These are phyloP conservation scores for Arthrobotrys musiformis DNA, from an alignment of 2,329 filamentous ascomycete genomes.

Conservation along the genomic window DNA sequence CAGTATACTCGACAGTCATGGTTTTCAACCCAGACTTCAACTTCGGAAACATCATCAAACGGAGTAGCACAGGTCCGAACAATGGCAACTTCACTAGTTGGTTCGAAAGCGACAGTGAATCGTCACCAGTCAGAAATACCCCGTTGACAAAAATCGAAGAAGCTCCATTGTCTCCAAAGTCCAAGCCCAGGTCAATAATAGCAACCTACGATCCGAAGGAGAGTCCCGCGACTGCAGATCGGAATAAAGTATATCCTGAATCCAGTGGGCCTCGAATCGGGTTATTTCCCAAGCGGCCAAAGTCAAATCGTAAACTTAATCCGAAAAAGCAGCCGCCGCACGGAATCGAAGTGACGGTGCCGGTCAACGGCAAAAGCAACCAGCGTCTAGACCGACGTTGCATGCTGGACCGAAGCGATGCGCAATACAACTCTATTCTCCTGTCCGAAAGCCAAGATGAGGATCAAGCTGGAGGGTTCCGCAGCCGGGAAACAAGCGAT, in stretches of 20 bases:
- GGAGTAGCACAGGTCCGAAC: neutral
- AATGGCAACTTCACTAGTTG: conserved; percentile 21
- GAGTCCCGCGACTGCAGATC: neutral
- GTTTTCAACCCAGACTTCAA: conserved; percentile 52
- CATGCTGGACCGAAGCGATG: conserved; percentile 11
- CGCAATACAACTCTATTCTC: conserved; percentile 22
- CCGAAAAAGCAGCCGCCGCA: conserved; percentile 1
- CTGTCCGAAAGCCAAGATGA: conserved; percentile 14
- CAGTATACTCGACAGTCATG: conserved; percentile 40
- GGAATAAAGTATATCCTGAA: neutral
- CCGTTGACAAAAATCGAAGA: conserved; percentile 29
- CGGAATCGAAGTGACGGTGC: neutral
- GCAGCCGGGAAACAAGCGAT: conserved; percentile 2
- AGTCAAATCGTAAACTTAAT: conserved; percentile 35
- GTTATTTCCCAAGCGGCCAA: neutral
- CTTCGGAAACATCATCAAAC: conserved; percentile 20
- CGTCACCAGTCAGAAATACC: conserved; percentile 2
- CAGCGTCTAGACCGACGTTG: conserved; percentile 18
- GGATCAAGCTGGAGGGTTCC: conserved; percentile 17
- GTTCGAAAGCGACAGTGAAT: conserved; percentile 48
- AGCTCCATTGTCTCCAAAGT: conserved; percentile 12
- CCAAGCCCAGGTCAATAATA: neutral
- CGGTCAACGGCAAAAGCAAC: neutral
- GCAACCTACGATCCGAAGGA: neutral
- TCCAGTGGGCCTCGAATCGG: conserved; percentile 1